Evolutionary conservation across 495 filamentous ascomycete species (phyloP).

Genomic region (Neurospora sp.): DNA sequence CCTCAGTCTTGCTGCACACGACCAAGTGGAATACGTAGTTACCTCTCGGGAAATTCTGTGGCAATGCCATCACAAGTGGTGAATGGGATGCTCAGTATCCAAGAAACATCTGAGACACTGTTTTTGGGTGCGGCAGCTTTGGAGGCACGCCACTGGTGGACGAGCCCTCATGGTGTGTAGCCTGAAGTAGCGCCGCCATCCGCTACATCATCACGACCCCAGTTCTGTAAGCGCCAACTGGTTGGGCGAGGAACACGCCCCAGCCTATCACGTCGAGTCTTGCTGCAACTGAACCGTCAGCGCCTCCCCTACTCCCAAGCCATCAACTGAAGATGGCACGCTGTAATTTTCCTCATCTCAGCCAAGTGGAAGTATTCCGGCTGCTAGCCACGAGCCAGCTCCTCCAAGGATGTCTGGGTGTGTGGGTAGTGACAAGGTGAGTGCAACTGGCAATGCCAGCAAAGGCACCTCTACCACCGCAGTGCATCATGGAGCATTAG

Average conservation of each 20-base stretch:
- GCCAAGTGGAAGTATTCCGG: slow-evolving; percentile 6
- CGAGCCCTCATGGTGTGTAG: slow-evolving; percentile 19
- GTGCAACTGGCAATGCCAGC: background rate
- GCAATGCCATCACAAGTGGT: slow-evolving; percentile 22
- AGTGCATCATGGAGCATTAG: background rate
- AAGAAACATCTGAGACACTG: slow-evolving; percentile 40
- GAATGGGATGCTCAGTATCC: slow-evolving; percentile 17
- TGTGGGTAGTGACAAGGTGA: background rate
- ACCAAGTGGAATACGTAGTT: background rate
- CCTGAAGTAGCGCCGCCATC: slow-evolving; percentile 33
- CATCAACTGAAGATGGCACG: slow-evolving; percentile 1
- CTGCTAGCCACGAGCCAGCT: slow-evolving; percentile 14
- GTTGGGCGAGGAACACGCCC: slow-evolving; percentile 12
- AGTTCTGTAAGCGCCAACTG: slow-evolving; percentile 43
- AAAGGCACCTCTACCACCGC: background rate
- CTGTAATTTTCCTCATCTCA: background rate
- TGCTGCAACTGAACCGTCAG: slow-evolving; percentile 19
- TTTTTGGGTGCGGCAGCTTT: slow-evolving; percentile 32
- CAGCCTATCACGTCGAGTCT: slow-evolving; percentile 36
- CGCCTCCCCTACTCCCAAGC: background rate
- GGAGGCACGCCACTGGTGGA: slow-evolving; percentile 34
- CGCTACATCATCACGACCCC: slow-evolving; percentile 31
- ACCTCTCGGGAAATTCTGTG: slow-evolving; percentile 26
- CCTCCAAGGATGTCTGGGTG: slow-evolving; percentile 6
- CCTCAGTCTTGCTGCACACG: background rate